Evolutionary conservation across 352 stramenopile species (phyloP).

Genomic region (Hyaloperonospora brassicae): DNA sequence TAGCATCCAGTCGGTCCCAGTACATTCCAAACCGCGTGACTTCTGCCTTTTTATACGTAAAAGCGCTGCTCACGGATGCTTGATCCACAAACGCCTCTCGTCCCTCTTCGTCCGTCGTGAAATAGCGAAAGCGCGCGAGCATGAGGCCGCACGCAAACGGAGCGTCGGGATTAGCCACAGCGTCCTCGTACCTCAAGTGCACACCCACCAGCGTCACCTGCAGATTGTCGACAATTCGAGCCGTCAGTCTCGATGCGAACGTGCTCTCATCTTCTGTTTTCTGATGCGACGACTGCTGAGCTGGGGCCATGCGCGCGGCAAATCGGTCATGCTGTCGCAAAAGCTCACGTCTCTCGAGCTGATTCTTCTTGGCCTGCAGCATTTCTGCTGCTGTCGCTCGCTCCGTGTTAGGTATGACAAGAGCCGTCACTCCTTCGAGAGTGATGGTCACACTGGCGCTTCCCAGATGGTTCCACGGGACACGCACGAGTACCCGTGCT

Average conservation of each 20-base stretch:
- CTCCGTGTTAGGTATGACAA: constrained; percentile 57
- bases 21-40: constrained; percentile 47
- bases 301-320: constrained; percentile 28
- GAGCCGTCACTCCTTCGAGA: constrained; percentile 61
- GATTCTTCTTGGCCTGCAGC: constrained; percentile 46
- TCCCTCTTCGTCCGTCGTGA: constrained; percentile 65
- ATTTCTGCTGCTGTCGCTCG: constrained; percentile 44
- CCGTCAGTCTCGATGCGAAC: constrained; percentile 69
- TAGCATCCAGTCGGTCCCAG: constrained; percentile 48
- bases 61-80: constrained; percentile 23
- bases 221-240: constrained; percentile 73
- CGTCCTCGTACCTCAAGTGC: constrained; percentile 75
- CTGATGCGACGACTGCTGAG: constrained; percentile 1
- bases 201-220: constrained; percentile 66
- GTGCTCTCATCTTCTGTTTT: constrained; percentile 61
- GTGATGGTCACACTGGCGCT: constrained; percentile 68
- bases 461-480: constrained; percentile 81
- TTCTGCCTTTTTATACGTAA: constrained; percentile 59
- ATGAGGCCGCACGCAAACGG: constrained; percentile 72
- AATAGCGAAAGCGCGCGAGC: constrained; percentile 54
- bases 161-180: constrained; percentile 41
- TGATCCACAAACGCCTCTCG: constrained; percentile 65
- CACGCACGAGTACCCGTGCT: constrained; percentile 57
- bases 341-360: constrained; percentile 60
- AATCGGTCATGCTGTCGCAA: constrained; percentile 63